Evolutionary conservation across 2,329 filamentous ascomycete genomes (phyloP).

Genomic region (Fusarium incarnatum): DNA sequence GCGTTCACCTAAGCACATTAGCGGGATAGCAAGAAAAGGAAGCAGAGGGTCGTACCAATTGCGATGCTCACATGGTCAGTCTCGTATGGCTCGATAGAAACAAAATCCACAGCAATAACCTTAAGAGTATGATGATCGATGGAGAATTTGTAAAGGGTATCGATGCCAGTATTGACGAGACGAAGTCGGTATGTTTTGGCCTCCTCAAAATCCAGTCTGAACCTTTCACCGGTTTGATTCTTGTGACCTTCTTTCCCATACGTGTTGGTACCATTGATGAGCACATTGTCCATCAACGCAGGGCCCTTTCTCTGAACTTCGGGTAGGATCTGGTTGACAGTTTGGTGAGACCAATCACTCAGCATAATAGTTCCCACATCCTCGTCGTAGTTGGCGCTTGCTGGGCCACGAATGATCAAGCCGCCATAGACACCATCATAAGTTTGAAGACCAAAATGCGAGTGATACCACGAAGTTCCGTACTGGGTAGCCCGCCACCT

Average conservation of each 20-base stretch:
- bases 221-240: constrained; percentile 50
- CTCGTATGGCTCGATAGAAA: constrained; percentile 67
- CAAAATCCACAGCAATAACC: constrained; percentile 68
- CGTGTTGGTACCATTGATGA: constrained; percentile 59
- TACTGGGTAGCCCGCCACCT: constrained; percentile 67
- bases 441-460: constrained; percentile 64
- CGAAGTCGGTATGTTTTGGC: constrained; percentile 61
- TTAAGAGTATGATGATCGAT: constrained; percentile 68
- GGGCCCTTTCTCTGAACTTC: constrained; percentile 33
- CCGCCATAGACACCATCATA: constrained; percentile 70
- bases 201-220: constrained; percentile 53
- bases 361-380: constrained; percentile 71
- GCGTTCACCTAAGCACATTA: constrained; percentile 55
- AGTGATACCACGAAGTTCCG: constrained; percentile 71
- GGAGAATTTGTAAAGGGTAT: constrained; percentile 60
- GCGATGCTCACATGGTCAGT: constrained; percentile 63
- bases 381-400: constrained; percentile 69
- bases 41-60: constrained; percentile 50
- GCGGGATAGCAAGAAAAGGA: neutral
- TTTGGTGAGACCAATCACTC: constrained; percentile 67
- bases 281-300: constrained; percentile 56
- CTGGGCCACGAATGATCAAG: constrained; percentile 71
- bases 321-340: constrained; percentile 53
- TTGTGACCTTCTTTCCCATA: constrained; percentile 38
- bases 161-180: constrained; percentile 61